Base-by-base conservation (phyloP, 495 filamentous ascomycete species). In the Penicillium roqueforti region DNA sequence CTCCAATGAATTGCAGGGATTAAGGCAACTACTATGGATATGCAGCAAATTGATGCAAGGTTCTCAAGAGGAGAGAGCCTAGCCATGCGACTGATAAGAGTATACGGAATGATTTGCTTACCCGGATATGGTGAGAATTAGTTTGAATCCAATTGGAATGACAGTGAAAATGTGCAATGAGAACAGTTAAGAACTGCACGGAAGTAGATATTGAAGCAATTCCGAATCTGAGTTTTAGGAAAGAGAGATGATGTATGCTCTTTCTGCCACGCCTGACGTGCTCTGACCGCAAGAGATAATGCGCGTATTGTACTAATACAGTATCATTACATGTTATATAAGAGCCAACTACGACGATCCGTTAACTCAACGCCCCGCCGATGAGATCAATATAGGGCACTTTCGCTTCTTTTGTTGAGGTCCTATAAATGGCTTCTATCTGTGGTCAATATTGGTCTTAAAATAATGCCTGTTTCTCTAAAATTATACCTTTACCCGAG, bases 251-350 rank as follows among this genome's bases (percentile, higher is more conserved):
- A 76, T 75, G 72, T 73, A 71, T 69, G 67, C 60, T 62, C 58
- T 68, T 73, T 61, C 70, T 73, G 69, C 72, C 72, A 68, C 54
- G 62, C 69, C 70, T 75, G 70, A 75, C 72, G 69, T 68, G 53
- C 63, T 68, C 63, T 69, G 72, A 70, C 72, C 63, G 60, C 66
- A 31, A 31, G 9, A 68, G 63, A 37, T 39, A 51, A 54, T 29
- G 25, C 54, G 53, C 31, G 20, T 50, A 46, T 18, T 13, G 23
- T 36, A 40, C 8, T 10, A 45, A 18, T 51, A 52, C 39, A 16
- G 59, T 64, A 55, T 34, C 22, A 45, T 62, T 61, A 65, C 66
- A 31, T 8, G 13, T 18, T 18, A 7, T 28, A 38, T 38, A 10
- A 22, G 39, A 26, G 11, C 31, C 31, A 48, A 48, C 44, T 10